Evolutionary conservation across 1,139 yeast genomes (phyloP).

Genomic region (Zygosaccharomyces pseudobailii): DNA sequence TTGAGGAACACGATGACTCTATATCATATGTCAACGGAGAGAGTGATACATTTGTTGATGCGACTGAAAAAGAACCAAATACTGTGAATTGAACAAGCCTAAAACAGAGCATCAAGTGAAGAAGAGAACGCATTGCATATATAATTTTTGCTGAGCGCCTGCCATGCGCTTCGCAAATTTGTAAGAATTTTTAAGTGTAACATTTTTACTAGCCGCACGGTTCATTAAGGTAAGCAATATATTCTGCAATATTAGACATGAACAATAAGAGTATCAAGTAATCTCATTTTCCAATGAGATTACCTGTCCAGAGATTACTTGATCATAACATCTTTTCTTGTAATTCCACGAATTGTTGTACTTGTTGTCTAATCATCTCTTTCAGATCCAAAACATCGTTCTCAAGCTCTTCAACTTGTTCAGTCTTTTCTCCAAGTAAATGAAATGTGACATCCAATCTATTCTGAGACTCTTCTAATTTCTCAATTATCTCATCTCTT

Average conservation of each 20-base stretch:
- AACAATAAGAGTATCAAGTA: too few relatives aligned
- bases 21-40: conserved; percentile 48
- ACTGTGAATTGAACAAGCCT: background rate
- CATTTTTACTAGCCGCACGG: background rate
- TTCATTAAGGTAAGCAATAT: background rate
- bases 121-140: background rate
- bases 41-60: conserved; percentile 45
- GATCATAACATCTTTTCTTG: conserved; percentile 36
- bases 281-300: too few relatives aligned
- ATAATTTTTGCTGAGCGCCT: background rate
- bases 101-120: background rate
- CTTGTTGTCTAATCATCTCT: conserved; percentile 74
- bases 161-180: background rate
- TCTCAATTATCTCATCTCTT: conserved; percentile 37
- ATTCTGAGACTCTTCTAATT: conserved; percentile 39
- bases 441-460: conserved; percentile 61
- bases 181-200: background rate
- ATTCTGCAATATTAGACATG: background rate
- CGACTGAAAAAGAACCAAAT: conserved; percentile 19
- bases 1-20: conserved; percentile 37
- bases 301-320: too few relatives aligned
- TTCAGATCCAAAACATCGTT: conserved; percentile 90
- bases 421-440: conserved; percentile 83
- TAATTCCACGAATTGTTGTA: conserved; percentile 75
- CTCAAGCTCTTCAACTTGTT: conserved; percentile 72